Base-by-base conservation (phyloP, 106 monocot genomes). In the Dactylorhiza incarnata region DNA sequence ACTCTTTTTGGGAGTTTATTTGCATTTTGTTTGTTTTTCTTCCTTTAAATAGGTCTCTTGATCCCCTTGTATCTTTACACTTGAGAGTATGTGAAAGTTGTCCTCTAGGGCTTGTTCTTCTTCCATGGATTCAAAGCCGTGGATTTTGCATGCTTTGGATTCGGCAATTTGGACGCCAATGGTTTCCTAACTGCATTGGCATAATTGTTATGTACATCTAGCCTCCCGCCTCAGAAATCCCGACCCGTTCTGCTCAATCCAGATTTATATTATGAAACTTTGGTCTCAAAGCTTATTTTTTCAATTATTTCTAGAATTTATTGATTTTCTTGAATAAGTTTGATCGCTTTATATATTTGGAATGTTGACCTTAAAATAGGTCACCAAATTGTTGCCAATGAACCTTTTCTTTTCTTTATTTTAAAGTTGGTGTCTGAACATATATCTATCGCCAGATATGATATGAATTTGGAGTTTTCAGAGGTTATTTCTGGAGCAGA, bases 401-500 rank as follows among this genome's bases (percentile, higher is more conserved):
- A 69, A 10, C 3, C 24, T 43, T 46, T 45, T 49, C 11, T 72
- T 72, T 48, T 49, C 49, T 72, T 72, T 48, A 48, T 0, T n/a
- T 19, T 48, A 19, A 23, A 44, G 20, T 70, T 70, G n/a, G 23
- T 72, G 49, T 8, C 49, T 45, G 14, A 45, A n/a, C 8, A 12
- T 19, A 5, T 49, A 3, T 49, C 44, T 22, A 15, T 26, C 19
- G n/a, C 10, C 72, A 97, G 97, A 74, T 97, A 97, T 86, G 97
- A 97, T 77, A 76, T 97, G 84, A 74, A 80, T 68, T 86, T 97
- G 84, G 80, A 89, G 73, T 94, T 97, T 68, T 86, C 93, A 47
- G 97, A 97, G 84, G 89, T 89, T 17, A 86, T 97, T 16, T 94
- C 91, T 88, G 97, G 97, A 84, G 78, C 87, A 58, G 97, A 97